Base-by-base conservation (phyloP, 345 rosid genomes). In the Sonneratia caseolaris region DNA sequence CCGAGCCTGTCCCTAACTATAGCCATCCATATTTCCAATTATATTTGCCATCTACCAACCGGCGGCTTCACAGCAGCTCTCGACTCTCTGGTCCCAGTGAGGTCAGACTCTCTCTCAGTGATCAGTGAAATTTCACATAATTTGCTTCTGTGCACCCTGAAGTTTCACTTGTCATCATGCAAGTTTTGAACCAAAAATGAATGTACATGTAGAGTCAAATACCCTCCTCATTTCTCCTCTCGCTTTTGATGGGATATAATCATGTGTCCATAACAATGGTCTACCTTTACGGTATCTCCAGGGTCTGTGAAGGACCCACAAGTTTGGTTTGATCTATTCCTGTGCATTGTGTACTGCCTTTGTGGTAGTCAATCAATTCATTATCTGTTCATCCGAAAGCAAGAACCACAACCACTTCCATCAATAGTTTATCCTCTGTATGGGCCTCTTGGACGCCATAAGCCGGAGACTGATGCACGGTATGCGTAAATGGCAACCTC, bases 121-220 rank as follows among this genome's bases (percentile, higher is more conserved):
- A 27, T 27, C 32, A 18, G 18, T 56, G n/a, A 56, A 56, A 56
- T 56, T 56, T 56, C 64, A 3, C 64, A 35, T 62, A 27, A 24
- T 57, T 37, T 24, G 14, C 47, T 64, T 43, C 56, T 68, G 51
- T 22, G 72, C 78, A 53, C 51, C 69, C 69, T 69, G 66, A 47
- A 70, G 66, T 37, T 35, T 43, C 59, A 24, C 76, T 48, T 68
- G 75, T 66, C 82, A 81, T 81, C 62, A 83, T 83, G 66, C 70
- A 61, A 68, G 1, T 77, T 73, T 81, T 83, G 84, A 81, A 83
- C 65, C 73, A 81, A 70, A 45, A 76, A 62, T 12, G 10, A 32
- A 62, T 62, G 38, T 12, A 48, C 38, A 71, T 66, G 68, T 71
- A 75, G 78, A 79, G 82, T 83, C 86, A 83, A 81, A 76, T 74